Base-by-base conservation (phyloP, 2,329 filamentous ascomycete genomes). In the Apiospora malaysiana region DNA sequence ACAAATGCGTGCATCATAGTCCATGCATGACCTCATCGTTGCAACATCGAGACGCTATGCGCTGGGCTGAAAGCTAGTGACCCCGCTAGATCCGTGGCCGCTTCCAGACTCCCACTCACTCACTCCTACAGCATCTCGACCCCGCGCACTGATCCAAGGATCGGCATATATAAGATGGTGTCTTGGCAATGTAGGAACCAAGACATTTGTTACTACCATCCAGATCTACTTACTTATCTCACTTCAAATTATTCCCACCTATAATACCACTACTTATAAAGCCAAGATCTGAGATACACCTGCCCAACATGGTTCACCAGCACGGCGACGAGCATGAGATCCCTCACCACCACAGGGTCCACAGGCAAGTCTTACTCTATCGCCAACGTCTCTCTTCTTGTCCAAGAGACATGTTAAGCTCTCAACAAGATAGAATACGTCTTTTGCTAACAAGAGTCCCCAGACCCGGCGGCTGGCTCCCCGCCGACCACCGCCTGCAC, bases 401-500 rank as follows among this genome's bases (percentile, higher is more conserved):
- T 32, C 32, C 32, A 32, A 32, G 32, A 32, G 32, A 6, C 3
- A 32, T 32, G 32, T 32, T 6, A 6, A 32, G 32, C 32, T 6
- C 12, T 10, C 14, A 59, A 21, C 21, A 32, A 32, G 32, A 6
- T 32, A 32, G 32, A 10, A 25, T 21, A 10, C 32, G 14, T 43
- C n/a, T 12, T 16, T 49, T 37, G 3, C 43, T 46, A 46, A 67
- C 14, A 46, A 14, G 12, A 12, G 3, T 73, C 68, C 66, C 42
- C 66, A 42, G 23, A n/a, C 9, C 83, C 1, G 89, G 89, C 10
- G 81, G 82, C 47, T 93, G 91, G 91, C 85, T 93, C 40, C 90
- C 90, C 2, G 82, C 87, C 2, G 89, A 92, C 80, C 86, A 90
- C 76, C 85, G 88, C 47, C 82, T 90, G 12, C 89, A 92, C 78